Evolutionary conservation across 192 early-diverging fungal species (phyloP).

Genomic region (Coemansia sp.): DNA sequence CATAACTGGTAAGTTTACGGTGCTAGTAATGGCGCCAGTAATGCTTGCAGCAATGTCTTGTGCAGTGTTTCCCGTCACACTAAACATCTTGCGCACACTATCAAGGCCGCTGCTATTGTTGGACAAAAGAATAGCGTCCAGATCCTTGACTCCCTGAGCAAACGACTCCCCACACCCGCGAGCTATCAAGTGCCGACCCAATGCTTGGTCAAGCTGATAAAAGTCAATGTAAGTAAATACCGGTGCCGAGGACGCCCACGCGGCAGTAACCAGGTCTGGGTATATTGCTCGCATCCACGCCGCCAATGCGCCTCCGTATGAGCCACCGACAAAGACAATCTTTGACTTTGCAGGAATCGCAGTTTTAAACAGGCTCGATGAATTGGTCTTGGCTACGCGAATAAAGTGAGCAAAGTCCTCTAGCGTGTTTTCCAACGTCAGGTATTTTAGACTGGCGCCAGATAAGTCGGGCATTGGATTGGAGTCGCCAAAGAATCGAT

Average conservation of each 20-base stretch:
- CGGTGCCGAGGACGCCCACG: slow-evolving; percentile 70
- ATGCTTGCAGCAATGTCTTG: slow-evolving; percentile 26
- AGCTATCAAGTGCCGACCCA: slow-evolving; percentile 31
- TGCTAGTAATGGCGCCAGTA: slow-evolving; percentile 33
- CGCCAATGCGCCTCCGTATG: slow-evolving; percentile 70
- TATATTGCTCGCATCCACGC: slow-evolving; percentile 73
- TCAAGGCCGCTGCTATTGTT: slow-evolving; percentile 14
- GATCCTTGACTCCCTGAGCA: slow-evolving; percentile 44
- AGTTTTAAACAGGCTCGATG: slow-evolving; percentile 13
- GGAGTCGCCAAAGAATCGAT: slow-evolving; percentile 63
- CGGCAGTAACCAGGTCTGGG: slow-evolving; percentile 63
- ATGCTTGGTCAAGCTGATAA: slow-evolving; percentile 61
- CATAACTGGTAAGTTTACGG: slow-evolving; percentile 10
- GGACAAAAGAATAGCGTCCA: slow-evolving; percentile 38
- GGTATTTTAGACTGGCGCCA: slow-evolving; percentile 36
- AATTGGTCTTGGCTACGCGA: slow-evolving; percentile 16
- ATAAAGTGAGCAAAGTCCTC: slow-evolving; percentile 41
- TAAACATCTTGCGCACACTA: slow-evolving; percentile 10
- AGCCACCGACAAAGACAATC: slow-evolving; percentile 64
- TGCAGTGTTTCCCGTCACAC: slow-evolving; percentile 4
- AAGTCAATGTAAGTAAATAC: slow-evolving; percentile 60
- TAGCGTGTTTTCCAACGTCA: slow-evolving; percentile 30
- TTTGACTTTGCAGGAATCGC: slow-evolving; percentile 17
- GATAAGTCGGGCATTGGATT: slow-evolving; percentile 54
- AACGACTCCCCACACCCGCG: slow-evolving; percentile 38